phyloP scores from a whole-genome alignment of 2,329 filamentous ascomycete genomes.

The Hypoxylon sp. region DNA sequence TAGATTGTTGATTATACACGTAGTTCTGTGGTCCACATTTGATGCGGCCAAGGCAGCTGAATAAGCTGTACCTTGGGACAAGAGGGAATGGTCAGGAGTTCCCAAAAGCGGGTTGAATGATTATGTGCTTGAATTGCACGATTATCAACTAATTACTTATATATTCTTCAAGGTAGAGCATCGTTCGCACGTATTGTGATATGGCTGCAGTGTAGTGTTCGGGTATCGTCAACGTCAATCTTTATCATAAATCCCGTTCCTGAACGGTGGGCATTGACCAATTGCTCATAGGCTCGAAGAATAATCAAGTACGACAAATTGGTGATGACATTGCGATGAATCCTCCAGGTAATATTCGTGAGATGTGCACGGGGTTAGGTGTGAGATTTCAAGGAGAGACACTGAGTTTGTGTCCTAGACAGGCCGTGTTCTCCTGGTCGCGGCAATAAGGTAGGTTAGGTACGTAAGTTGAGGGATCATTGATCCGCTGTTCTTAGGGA shows the following conservation, averaged over 20 bases:
- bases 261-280: constrained; percentile 24
- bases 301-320: constrained; percentile 34
- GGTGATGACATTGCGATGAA: constrained; percentile 31
- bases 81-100: constrained; percentile 19
- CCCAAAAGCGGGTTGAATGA: constrained; percentile 19
- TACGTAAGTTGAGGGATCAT: constrained; percentile 19
- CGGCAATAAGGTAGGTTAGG: constrained; percentile 17
- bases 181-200: constrained; percentile 36
- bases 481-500: constrained; percentile 21
- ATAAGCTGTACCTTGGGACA: constrained; percentile 16
- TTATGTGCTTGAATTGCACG: constrained; percentile 38
- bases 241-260: constrained; percentile 35
- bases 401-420: constrained; percentile 21
- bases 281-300: constrained; percentile 25
- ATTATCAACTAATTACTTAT: constrained; percentile 34
- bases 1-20: constrained; percentile 25
- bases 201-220: constrained; percentile 36
- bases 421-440: constrained; percentile 23
- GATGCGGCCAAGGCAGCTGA: constrained; percentile 7
- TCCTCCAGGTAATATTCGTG: constrained; percentile 30
- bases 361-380: constrained; percentile 25
- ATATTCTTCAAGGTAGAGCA: constrained; percentile 31
- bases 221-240: constrained; percentile 47
- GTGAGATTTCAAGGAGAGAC: constrained; percentile 31
- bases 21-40: constrained; percentile 17